A percentile compares a stretch with the other conserved stretches of the same genome.
phyloP scores from a whole-genome alignment of 257 asterid genomes.

The Lantana camara region DNA sequence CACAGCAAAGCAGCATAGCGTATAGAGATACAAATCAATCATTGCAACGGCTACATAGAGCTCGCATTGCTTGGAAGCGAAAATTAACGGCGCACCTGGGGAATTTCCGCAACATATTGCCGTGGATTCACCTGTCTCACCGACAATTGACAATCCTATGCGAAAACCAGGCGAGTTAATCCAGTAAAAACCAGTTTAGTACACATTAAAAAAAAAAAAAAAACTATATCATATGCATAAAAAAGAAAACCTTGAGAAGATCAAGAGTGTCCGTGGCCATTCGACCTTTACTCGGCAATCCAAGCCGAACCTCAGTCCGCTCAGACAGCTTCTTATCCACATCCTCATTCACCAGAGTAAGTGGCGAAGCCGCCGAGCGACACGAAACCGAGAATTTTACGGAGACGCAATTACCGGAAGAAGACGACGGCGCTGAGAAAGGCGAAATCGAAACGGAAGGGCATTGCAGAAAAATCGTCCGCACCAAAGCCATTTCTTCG shows the following conservation, averaged over 20 bases:
- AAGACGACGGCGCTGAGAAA: slow-evolving; percentile 22
- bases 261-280: slow-evolving; percentile 92
- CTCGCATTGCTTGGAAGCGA: not conserved
- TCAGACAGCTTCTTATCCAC: slow-evolving; percentile 32
- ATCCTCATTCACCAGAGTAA: slow-evolving; percentile 53
- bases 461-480: slow-evolving; percentile 23
- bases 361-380: slow-evolving; percentile 53
- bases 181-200: no score
- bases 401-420: slow-evolving; percentile 5
- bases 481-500: slow-evolving; percentile 23
- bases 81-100: slow-evolving; percentile 60
- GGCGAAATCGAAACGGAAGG: slow-evolving; percentile 24
- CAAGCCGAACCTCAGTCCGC: slow-evolving; percentile 82
- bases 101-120: slow-evolving; percentile 91
- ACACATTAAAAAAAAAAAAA: not conserved
- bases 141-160: slow-evolving; percentile 91
- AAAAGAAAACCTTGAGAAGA: slow-evolving; percentile 73
- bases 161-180: not conserved
- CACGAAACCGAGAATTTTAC: slow-evolving; percentile 59
- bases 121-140: slow-evolving; percentile 98
- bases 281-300: slow-evolving; percentile 98
- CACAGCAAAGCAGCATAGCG: not conserved
- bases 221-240: not conserved
- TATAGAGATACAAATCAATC: not conserved
- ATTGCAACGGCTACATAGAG: not conserved